Conservation (phyloP, 208 protist species). For the Acanthamoeba culbertsoni region DNA sequence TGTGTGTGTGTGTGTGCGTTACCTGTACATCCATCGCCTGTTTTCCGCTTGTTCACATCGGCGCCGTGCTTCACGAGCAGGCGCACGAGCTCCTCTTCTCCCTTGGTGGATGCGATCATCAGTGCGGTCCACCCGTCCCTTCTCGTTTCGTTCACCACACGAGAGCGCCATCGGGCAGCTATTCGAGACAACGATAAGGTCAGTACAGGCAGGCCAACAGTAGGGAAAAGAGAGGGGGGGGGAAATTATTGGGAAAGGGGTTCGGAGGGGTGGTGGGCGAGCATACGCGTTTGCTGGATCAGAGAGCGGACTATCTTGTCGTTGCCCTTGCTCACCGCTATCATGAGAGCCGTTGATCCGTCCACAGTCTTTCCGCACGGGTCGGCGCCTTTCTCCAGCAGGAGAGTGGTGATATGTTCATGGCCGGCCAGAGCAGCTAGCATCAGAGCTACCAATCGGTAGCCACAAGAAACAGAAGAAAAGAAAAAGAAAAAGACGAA, state of each 20-base stretch:
- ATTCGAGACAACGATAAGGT: neutral
- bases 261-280: neutral
- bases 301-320: neutral
- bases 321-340: conserved; percentile 11
- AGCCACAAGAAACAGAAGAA: neutral
- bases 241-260: neutral
- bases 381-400: neutral
- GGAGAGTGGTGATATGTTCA: neutral
- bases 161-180: neutral
- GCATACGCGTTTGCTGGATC: neutral
- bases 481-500: neutral
- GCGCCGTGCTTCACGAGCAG: conserved; percentile 17
- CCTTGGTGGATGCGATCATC: conserved; percentile 30
- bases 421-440: neutral
- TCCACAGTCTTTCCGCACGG: conserved; percentile 2
- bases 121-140: conserved; percentile 32
- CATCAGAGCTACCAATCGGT: neutral
- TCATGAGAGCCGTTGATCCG: neutral
- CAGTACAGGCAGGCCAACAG: neutral
- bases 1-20: too few relatives aligned
- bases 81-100: neutral
- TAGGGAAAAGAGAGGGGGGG: neutral
- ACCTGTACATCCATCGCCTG: conserved; percentile 17
- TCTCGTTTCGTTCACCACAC: neutral
- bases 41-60: conserved; percentile 24